Evolutionary conservation across 805 yeast genomes (phyloP), one percentile per base, ranked within the genome.

Genomic region (Saccharomycopsis guyanensis): DNA sequence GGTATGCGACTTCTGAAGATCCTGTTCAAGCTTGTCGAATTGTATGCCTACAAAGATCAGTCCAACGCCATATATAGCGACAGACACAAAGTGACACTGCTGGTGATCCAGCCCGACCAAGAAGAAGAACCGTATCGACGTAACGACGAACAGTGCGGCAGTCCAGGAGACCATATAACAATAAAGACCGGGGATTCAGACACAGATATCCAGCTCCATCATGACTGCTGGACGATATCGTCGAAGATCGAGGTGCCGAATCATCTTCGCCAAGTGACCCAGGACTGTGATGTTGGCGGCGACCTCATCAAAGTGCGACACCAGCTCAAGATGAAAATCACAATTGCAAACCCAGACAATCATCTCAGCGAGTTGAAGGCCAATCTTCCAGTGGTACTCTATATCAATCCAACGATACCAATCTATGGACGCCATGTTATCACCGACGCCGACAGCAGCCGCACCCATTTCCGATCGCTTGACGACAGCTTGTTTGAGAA

Each of bases 331-430:
- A 84, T 89, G 60, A 79, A 76, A 12, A 76, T 93, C 49, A 80
- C 85, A 1, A 69, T 93, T 51, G 62, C 76, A 31, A 91, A 91
- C 59, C 82, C 93, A 0, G 95, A 95, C 3, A 20, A 10, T 2
- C 97, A 93, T 60, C 79, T 82, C 2, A 86, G 96, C 1, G 97
- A 89, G 62, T 68, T 91, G 42, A 71, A 97, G 31, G 97, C 97
- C 0, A 81, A 96, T 0, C 68, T 91, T 51, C 97, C 97, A 0
- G 69, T 91, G 3, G 74, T 72, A 25, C 61, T 86, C 29, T 86
- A 81, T 61, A 80, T 86, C 16, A 75, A 81, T 7, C 96, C 97
- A 5, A 82, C 84, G 59, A 83, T 91, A 3, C 75, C 89, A 1
- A 68, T 89, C 15, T 68, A 74, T 15, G 80, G 82, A 1, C 66